Conservation (phyloP, 163 green algal species). For the Chlamydomonas reinhardtii region DNA sequence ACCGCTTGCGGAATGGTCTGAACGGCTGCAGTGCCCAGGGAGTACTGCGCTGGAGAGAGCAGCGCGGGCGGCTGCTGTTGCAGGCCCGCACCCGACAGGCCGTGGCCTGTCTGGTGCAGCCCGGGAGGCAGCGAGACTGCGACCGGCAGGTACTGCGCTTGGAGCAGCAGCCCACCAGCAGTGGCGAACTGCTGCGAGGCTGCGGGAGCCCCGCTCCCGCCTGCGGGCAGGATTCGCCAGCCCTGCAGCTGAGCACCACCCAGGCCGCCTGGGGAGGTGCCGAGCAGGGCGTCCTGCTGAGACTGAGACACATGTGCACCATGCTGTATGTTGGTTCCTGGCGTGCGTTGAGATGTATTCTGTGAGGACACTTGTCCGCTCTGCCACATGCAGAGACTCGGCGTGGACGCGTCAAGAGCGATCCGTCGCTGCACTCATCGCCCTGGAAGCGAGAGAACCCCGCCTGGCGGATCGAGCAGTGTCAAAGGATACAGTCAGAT, state of each 20-base stretch:
- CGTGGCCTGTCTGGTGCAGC: neutral
- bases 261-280: too few relatives aligned
- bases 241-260: too few relatives aligned
- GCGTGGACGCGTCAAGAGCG: neutral
- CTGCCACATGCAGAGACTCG: conserved; percentile 31
- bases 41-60: neutral
- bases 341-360: conserved; percentile 32
- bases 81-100: neutral
- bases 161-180: conserved; percentile 10
- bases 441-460: too few relatives aligned
- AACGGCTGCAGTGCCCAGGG: too few relatives aligned
- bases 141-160: neutral
- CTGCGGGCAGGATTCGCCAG: neutral
- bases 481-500: too few relatives aligned
- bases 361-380: conserved; percentile 26
- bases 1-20: neutral
- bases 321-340: conserved; percentile 1
- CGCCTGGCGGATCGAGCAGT: too few relatives aligned
- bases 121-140: neutral
- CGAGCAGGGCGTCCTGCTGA: too few relatives aligned
- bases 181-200: conserved; percentile 16
- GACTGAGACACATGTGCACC: neutral
- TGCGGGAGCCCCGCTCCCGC: neutral
- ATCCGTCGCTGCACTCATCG: too few relatives aligned
- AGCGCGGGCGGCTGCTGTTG: conserved; percentile 9